phyloP scores from a whole-genome alignment of 225 moss, liverwort and hornwort species.

The Polytrichum commune region DNA sequence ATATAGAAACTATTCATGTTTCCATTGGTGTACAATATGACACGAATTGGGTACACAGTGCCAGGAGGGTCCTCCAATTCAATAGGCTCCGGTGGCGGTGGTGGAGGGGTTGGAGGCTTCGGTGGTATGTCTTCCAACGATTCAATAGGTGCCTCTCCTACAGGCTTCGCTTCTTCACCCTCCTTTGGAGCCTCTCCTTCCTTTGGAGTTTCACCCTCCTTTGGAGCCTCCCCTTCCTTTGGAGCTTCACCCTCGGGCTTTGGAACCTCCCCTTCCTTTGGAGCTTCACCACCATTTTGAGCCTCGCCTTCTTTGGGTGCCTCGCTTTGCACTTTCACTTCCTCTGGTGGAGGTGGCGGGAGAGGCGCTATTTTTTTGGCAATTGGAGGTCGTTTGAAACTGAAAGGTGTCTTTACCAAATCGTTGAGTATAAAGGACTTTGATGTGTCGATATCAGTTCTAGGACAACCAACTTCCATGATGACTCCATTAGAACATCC shows the following conservation, averaged over 20 bases:
- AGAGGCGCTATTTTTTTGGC: conserved; percentile 38
- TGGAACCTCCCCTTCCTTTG: conserved; percentile 11
- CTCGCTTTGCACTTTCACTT: not conserved
- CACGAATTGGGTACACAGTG: conserved; percentile 73
- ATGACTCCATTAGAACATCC: conserved; percentile 85
- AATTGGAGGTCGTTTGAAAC: conserved; percentile 60
- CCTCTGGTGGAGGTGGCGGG: conserved; percentile 7
- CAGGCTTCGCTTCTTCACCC: not conserved
- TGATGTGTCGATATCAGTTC: conserved; percentile 55
- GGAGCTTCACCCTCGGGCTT: conserved; percentile 14
- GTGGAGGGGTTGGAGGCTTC: conserved; percentile 27
- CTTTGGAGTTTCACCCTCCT: conserved; percentile 6
- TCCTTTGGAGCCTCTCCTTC: conserved; percentile 11
- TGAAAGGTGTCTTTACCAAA: conserved; percentile 47
- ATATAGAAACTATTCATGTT: conserved; percentile 78
- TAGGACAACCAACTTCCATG: conserved; percentile 72
- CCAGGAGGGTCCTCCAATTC: conserved; percentile 74
- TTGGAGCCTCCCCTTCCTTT: conserved; percentile 7
- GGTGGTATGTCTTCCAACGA: conserved; percentile 17
- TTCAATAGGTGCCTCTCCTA: not conserved
- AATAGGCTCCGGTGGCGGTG: conserved; percentile 44
- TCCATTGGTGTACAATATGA: conserved; percentile 62
- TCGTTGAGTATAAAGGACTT: conserved; percentile 70
- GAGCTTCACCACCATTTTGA: conserved; percentile 12
- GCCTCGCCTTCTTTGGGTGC: not conserved